These are phyloP conservation scores for Cyclotella baltica DNA, from an alignment of 108 stramenopile genomes.

Conservation along the genomic window DNA sequence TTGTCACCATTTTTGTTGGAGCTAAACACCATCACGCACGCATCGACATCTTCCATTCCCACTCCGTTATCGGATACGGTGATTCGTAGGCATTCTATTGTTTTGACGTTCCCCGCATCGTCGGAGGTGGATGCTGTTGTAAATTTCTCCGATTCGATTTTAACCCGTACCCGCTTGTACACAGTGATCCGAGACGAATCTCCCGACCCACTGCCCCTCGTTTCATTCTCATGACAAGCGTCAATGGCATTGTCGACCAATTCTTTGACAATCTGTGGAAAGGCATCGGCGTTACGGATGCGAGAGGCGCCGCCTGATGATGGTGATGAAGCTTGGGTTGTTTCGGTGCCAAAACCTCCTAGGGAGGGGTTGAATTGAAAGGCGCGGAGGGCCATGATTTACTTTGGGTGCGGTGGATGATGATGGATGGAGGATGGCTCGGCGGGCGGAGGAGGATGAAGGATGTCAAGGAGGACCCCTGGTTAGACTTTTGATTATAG, in stretches of 20 bases:
- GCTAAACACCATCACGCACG: constrained; percentile 81
- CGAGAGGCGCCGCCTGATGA: no score
- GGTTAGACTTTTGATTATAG: no score
- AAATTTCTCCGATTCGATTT: constrained; percentile 13
- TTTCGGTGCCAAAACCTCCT: constrained; percentile 86
- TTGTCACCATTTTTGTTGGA: constrained; percentile 63
- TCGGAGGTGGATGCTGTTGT: neutral
- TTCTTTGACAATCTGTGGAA: constrained; percentile 91
- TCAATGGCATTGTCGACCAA: constrained; percentile 92
- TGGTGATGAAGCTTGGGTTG: neutral
- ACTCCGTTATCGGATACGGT: constrained; percentile 84
- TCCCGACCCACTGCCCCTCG: neutral
- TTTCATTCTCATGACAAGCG: constrained; percentile 58
- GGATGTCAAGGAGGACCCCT: no score
- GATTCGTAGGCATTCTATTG: constrained; percentile 63
- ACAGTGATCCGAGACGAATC: neutral
- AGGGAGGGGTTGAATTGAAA: constrained; percentile 82
- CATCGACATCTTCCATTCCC: constrained; percentile 84
- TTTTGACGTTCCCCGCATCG: neutral
- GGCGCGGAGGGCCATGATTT: constrained; percentile 77
- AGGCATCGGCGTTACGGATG: constrained; percentile 71
- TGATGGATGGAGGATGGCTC: neutral
- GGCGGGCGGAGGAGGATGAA: no score
- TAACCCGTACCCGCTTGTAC: constrained; percentile 19
- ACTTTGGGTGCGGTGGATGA: neutral